These are phyloP conservation scores for Alternaria brassicicola DNA, from an alignment of 2,329 filamentous ascomycete genomes.

Conservation along the genomic window DNA sequence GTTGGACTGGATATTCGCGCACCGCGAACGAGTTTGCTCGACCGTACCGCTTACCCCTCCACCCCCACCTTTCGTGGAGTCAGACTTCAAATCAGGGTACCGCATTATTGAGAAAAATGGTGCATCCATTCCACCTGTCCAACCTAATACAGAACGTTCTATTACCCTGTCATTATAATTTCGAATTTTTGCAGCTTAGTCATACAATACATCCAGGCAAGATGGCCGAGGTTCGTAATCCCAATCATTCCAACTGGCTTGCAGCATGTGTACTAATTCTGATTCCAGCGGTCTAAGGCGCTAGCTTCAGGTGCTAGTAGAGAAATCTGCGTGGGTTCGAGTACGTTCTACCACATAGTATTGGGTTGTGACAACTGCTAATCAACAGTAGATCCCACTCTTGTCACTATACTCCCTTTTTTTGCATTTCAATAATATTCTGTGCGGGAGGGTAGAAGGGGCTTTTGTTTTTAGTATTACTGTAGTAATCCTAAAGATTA, in stretches of 20 bases:
- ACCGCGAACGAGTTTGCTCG: background rate
- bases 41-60: background rate
- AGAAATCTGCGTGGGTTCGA: conserved; percentile 35
- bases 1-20: background rate
- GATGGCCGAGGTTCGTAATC: conserved; percentile 14
- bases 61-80: background rate
- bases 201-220: conserved; percentile 6
- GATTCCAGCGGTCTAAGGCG: conserved; percentile 29
- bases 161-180: background rate
- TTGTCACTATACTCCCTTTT: conserved; percentile 19
- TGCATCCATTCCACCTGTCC: background rate
- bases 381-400: conserved; percentile 17
- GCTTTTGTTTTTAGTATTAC: background rate
- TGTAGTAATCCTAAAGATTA: no score
- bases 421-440: background rate
- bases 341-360: conserved; percentile 1
- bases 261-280: background rate
- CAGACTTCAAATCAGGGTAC: background rate
- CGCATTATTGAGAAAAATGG: background rate
- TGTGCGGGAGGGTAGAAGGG: background rate
- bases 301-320: conserved; percentile 40
- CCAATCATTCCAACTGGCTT: background rate
- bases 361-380: background rate
- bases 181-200: background rate
- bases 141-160: no score